These are phyloP conservation scores for Penicillium desertorum DNA, from an alignment of 495 filamentous ascomycete genomes.

Conservation along the genomic window DNA sequence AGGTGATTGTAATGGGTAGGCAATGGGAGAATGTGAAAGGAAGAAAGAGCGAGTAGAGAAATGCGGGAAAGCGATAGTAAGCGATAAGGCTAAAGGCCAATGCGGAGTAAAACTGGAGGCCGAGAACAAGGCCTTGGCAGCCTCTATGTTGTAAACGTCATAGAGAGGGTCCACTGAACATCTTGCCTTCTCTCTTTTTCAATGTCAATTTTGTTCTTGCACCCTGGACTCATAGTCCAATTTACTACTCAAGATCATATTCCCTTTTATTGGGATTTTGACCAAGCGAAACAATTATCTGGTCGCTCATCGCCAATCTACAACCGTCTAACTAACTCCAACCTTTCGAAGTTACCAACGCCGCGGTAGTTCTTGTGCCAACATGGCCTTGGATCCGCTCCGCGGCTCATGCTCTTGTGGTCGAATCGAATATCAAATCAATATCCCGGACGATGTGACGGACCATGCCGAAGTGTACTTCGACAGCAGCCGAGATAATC, in stretches of 20 bases:
- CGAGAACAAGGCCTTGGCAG: constrained; percentile 25
- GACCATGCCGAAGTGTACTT: constrained; percentile 67
- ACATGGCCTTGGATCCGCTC: constrained; percentile 50
- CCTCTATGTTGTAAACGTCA: constrained; percentile 26
- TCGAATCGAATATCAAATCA: constrained; percentile 75
- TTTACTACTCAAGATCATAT: background rate
- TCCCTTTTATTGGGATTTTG: background rate
- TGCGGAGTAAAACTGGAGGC: constrained; percentile 26
- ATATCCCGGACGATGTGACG: constrained; percentile 56
- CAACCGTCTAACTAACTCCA: background rate
- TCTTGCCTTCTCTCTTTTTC: constrained; percentile 13
- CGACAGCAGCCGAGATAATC: constrained; percentile 60
- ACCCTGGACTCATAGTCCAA: background rate
- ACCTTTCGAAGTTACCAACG: background rate
- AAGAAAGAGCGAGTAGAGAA: background rate
- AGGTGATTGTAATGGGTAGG: background rate
- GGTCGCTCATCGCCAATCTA: background rate
- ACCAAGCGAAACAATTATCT: background rate
- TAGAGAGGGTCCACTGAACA: constrained; percentile 26
- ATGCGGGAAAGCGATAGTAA: constrained; percentile 8
- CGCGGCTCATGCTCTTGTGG: constrained; percentile 81
- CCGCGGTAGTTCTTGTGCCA: constrained; percentile 11
- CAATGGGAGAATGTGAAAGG: constrained; percentile 6
- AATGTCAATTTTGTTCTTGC: background rate
- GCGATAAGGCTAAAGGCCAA: constrained; percentile 24